A percentile compares a stretch with the other conserved stretches of the same genome.
These are phyloP conservation scores for Musa beccarii DNA, from an alignment of 176 grass and related monocot genomes.

Conservation along the genomic window DNA sequence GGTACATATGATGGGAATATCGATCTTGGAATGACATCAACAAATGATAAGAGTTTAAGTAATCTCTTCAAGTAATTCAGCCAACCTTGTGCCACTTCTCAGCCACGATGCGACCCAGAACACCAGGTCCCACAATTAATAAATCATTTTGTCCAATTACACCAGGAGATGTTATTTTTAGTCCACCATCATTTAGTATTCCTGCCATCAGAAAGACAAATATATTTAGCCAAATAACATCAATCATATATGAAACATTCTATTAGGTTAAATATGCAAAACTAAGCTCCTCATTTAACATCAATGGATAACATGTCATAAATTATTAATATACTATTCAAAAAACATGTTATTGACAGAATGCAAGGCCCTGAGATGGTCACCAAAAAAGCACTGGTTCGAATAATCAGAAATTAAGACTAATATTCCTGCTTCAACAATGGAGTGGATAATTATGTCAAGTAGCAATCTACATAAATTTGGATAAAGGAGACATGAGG, in stretches of 20 bases:
- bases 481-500: too few relatives aligned
- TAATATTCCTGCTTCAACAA: too few relatives aligned
- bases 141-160: constrained; percentile 54
- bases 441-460: too few relatives aligned
- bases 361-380: too few relatives aligned
- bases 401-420: too few relatives aligned
- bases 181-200: constrained; percentile 18
- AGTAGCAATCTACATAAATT: too few relatives aligned
- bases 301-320: background rate
- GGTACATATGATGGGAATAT: background rate
- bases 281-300: background rate
- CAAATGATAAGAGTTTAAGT: background rate
- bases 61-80: background rate
- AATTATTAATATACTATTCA: too few relatives aligned
- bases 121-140: constrained; percentile 80
- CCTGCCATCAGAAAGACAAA: constrained; percentile 2
- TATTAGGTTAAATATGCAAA: background rate
- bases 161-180: constrained; percentile 4
- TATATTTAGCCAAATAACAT: background rate
- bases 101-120: constrained; percentile 74
- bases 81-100: constrained; percentile 68
- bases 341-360: background rate
- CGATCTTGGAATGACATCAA: background rate
- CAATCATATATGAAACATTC: background rate
- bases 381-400: too few relatives aligned